These are phyloP conservation scores for Diplodia sapinea DNA, from an alignment of 2,329 filamentous ascomycete species.

Conservation along the genomic window DNA sequence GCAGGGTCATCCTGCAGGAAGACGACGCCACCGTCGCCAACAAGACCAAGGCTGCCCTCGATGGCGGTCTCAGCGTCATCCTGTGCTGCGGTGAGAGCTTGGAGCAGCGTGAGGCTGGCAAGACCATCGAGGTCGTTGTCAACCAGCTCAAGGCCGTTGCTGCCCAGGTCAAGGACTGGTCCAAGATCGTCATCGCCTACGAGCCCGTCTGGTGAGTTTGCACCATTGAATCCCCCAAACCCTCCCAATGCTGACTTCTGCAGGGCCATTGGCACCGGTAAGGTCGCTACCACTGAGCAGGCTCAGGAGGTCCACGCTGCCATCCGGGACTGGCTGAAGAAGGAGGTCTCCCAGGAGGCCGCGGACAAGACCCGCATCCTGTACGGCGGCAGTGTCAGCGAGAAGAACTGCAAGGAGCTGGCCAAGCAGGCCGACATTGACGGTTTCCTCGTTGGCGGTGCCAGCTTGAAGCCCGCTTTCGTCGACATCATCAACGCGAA, in stretches of 20 bases:
- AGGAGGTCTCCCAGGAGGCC: slow-evolving; percentile 75
- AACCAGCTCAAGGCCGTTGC: slow-evolving; percentile 82
- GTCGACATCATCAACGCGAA: slow-evolving; percentile 73
- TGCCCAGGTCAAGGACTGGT: slow-evolving; percentile 84
- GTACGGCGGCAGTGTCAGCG: slow-evolving; percentile 94
- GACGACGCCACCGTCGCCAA: slow-evolving; percentile 81
- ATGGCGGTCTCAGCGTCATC: slow-evolving; percentile 87
- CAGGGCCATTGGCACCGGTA: slow-evolving; percentile 80
- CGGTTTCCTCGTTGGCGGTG: slow-evolving; percentile 95
- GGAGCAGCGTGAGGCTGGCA: slow-evolving; percentile 83
- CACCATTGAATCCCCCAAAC: background rate
- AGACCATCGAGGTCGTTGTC: slow-evolving; percentile 86
- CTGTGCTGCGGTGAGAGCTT: slow-evolving; percentile 97
- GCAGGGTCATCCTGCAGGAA: slow-evolving; percentile 87
- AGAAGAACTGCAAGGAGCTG: slow-evolving; percentile 97
- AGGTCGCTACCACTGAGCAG: slow-evolving; percentile 52
- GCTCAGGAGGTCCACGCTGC: slow-evolving; percentile 65
- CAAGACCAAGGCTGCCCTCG: slow-evolving; percentile 93
- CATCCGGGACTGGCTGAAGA: slow-evolving; percentile 83
- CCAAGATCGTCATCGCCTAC: slow-evolving; percentile 94
- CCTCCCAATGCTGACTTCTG: slow-evolving; percentile 12
- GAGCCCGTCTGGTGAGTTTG: slow-evolving; percentile 95
- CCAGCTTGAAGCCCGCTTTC: slow-evolving; percentile 94
- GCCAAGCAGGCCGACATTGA: slow-evolving; percentile 94
- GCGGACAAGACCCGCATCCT: slow-evolving; percentile 90